Base-by-base conservation (phyloP, 2,329 filamentous ascomycete genomes). In the Stachybotrys elegans region DNA sequence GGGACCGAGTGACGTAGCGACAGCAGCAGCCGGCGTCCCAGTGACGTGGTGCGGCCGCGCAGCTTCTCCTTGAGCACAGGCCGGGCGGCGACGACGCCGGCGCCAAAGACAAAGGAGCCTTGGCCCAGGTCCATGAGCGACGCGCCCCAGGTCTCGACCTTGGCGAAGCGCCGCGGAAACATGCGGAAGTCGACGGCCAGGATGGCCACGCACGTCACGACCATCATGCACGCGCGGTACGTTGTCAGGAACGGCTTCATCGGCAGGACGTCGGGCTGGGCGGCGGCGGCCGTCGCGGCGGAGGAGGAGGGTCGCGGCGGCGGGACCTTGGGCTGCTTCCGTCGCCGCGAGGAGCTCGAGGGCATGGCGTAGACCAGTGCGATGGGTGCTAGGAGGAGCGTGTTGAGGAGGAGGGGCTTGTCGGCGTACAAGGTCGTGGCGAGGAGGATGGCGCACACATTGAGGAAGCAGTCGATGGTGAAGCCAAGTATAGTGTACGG, bases 101-200 rank as follows among this genome's bases (percentile, higher is more conserved):
- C 87, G 3, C 90, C 90, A 67, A 95, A 98, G 56, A 98, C 93
- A 68, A 98, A 98, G 12, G 91, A 95, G 22, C 93, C 93, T 39
- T 98, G 93, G 40, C 93, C 93, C 57, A 97, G 75, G 62, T 98
- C 93, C 93, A 98, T 98, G 49, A 98, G 71, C n/a, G 92, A 97
- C 2, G 92, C 96, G 43, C 93, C 93, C 89, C 93, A 98, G n/a
- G 88, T 96, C 67, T 98, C 93, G 3, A 95, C 93, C 70, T 98
- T 98, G 45, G 90, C 93, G 62, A 97, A 97, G 23, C 93, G 84
- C 22, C 93, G 81, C 3, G 93, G 93, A 57, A 98, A 98, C 47
- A 96, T 75, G 16, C 77, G 82, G 62, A 98, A 98, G 66, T 98
- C 93, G 42, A 98, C 93, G 14, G 93, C 93, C n/a, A 98, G 77